Base-by-base conservation (phyloP, 1,284 basidiomycete species). In the Rhodotorula sp. region DNA sequence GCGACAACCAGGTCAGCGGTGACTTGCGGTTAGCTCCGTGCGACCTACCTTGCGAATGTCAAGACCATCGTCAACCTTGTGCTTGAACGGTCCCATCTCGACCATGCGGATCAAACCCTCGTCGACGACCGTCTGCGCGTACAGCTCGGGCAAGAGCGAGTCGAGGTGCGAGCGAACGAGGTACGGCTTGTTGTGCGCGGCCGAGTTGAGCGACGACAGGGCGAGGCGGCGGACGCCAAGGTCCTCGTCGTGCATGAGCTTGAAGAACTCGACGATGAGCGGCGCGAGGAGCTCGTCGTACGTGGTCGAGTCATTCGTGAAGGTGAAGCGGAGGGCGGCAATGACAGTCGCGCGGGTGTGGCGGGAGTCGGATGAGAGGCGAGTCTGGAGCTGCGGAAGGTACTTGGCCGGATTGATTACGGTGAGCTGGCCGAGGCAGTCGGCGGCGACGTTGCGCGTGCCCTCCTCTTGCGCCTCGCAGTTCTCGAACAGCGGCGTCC, bases 1-100 rank as follows among this genome's bases (percentile, higher is more conserved):
- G 52, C 95, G 66, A 75, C 77, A 50, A 79, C 79, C n/a, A 20
- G 13, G 28, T 53, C 28, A 28, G n/a, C 9, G 58, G 15, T 22
- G 26, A 3, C 10, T 13, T 20, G 30, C 54, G 70, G 16, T 60
- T 37, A 34, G 40, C 11, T 15, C 26, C 51, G 51, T 15, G 67
- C 78, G 80, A 54, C 53, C 30, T 31, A 54, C 53, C 53, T 82
- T 80, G 79, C 85, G 88, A n/a, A 92, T 87, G 73, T 96, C 93
- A 16, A 96, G 83, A 61, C 94, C 93, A 75, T 95, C 92, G 77
- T 96, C 93, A 47, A 93, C 90, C 78, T 90, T 92, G 80, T 95
- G 92, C 63, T 90, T 94, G 89, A 94, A 99, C 1, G 96, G 96
- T 22, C 96, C 96, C 96, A 99, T 98, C 78, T 92, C 89, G 13